A percentile compares a stretch with the other conserved stretches of the same genome.
phyloP scores from a whole-genome alignment of 768 basidiomycete species.

The Boletales sp. region DNA sequence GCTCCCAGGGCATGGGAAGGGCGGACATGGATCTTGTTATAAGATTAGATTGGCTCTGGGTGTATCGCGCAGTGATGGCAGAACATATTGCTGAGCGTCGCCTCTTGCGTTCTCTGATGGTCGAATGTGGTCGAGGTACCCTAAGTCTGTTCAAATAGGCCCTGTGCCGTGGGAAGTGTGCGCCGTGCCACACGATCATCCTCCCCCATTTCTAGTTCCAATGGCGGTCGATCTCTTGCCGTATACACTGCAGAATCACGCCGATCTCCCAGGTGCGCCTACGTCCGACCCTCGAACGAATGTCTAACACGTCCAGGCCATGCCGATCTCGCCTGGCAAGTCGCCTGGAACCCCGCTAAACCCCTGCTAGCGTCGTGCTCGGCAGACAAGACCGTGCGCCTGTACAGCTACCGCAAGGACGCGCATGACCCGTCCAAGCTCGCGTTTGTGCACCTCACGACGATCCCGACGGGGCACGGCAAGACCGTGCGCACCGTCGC shows the following conservation, averaged over 20 bases:
- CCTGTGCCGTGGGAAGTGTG: no score
- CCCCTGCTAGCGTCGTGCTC: constrained; percentile 91
- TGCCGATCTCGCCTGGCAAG: constrained; percentile 81
- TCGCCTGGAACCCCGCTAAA: constrained; percentile 84
- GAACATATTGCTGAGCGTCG: no score
- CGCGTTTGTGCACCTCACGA: constrained; percentile 48
- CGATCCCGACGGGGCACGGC: constrained; percentile 80
- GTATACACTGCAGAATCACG: constrained; percentile 16
- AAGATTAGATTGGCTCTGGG: no score
- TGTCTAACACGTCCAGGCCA: constrained; percentile 47
- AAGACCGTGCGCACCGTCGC: constrained; percentile 85
- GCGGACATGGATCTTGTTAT: no score
- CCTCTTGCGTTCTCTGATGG: no score
- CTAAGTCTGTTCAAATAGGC: no score
- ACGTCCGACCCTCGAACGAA: not conserved
- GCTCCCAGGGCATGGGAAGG: no score
- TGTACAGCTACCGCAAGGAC: constrained; percentile 62
- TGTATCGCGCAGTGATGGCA: no score
- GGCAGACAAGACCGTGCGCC: constrained; percentile 85
- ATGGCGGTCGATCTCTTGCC: constrained; percentile 16
- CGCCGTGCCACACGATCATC: no score
- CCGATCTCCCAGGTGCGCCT: constrained; percentile 23
- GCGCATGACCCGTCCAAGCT: constrained; percentile 23
- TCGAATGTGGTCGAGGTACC: no score
- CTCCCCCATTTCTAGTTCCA: no score